Evolutionary conservation across 2,329 filamentous ascomycete genomes (phyloP).

Genomic region (Fusarium sp.): DNA sequence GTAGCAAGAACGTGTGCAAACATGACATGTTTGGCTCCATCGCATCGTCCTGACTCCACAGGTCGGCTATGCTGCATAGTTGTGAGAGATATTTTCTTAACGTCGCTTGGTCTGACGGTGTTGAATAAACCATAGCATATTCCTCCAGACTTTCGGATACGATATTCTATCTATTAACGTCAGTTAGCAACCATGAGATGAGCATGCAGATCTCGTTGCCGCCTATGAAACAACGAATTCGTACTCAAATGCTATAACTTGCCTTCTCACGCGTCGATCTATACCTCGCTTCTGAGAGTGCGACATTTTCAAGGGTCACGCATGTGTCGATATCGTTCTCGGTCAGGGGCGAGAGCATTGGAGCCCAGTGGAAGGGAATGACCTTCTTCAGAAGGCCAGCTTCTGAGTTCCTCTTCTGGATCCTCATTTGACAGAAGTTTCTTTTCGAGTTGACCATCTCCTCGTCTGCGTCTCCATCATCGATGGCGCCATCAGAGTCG

Average conservation of each 20-base stretch:
- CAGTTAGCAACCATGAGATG: conserved; percentile 5
- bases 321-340: conserved; percentile 73
- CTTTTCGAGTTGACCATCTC: conserved; percentile 56
- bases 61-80: conserved; percentile 65
- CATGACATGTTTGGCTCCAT: conserved; percentile 65
- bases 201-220: background rate
- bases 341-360: conserved; percentile 74
- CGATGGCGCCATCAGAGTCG: conserved; percentile 53
- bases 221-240: background rate
- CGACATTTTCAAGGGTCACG: conserved; percentile 67
- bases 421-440: conserved; percentile 57
- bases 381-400: conserved; percentile 57
- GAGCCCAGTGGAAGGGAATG: conserved; percentile 72
- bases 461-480: conserved; percentile 58
- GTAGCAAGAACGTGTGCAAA: conserved; percentile 85
- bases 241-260: conserved; percentile 27
- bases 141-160: conserved; percentile 60
- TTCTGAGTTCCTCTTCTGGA: conserved; percentile 52
- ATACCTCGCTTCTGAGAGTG: conserved; percentile 64
- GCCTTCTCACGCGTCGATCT: conserved; percentile 69
- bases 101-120: conserved; percentile 65
- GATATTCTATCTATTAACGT: conserved; percentile 50
- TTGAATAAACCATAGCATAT: conserved; percentile 86
- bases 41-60: conserved; percentile 64
- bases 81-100: conserved; percentile 62